Evolutionary conservation across 2,329 filamentous ascomycete species (phyloP).

Genomic region (Dactylonectria estremocensis): DNA sequence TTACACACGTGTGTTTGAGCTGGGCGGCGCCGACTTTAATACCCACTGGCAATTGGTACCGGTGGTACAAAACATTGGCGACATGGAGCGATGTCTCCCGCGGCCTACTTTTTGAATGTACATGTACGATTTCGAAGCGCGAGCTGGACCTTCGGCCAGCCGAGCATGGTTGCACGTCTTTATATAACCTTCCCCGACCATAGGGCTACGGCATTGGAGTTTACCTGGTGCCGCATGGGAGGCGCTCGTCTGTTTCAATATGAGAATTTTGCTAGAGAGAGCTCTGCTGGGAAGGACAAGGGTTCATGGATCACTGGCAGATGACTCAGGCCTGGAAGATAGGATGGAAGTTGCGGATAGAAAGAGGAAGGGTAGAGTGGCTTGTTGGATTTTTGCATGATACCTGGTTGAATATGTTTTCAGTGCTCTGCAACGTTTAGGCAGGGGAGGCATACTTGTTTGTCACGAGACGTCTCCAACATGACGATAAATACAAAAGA

Average conservation of each 20-base stretch:
- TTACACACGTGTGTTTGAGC: conserved; percentile 12
- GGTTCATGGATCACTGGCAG: not conserved
- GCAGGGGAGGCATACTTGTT: conserved; percentile 13
- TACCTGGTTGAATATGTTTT: conserved; percentile 25
- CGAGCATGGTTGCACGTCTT: conserved; percentile 2
- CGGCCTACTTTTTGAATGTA: conserved; percentile 5
- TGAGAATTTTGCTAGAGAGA: not conserved
- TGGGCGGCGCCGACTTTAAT: conserved; percentile 17
- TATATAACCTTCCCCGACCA: conserved; percentile 14
- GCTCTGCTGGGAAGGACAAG: not conserved
- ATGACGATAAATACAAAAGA: conserved; percentile 21
- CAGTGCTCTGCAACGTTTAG: conserved; percentile 13
- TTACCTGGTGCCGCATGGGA: not conserved
- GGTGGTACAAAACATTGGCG: conserved; percentile 5
- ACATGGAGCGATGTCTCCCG: conserved; percentile 2
- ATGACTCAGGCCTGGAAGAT: not conserved
- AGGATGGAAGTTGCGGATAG: not conserved
- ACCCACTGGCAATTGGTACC: conserved; percentile 1
- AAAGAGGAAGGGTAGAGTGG: conserved; percentile 10
- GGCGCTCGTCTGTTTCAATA: not conserved
- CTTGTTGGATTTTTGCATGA: conserved; percentile 22
- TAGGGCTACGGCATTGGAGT: conserved; percentile 12
- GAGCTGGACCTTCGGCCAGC: conserved; percentile 5
- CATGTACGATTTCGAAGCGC: conserved; percentile 21
- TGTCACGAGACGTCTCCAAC: conserved; percentile 18